Base-by-base conservation (phyloP, 2,329 filamentous ascomycete species). In the Ophiostoma sp. region DNA sequence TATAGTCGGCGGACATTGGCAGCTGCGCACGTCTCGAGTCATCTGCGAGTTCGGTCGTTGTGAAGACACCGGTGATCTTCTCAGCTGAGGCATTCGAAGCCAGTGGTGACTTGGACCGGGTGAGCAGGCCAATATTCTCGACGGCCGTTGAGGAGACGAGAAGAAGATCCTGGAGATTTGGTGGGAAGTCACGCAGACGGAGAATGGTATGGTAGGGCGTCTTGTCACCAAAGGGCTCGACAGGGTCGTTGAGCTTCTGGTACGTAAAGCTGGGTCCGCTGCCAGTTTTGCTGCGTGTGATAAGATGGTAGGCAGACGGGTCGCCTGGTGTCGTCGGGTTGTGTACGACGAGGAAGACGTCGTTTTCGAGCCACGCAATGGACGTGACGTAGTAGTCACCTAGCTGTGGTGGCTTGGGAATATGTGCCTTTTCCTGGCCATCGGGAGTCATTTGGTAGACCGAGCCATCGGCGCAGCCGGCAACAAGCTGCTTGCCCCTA, bases 401-500 rank as follows among this genome's bases (percentile, higher is more conserved):
- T 8, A 96, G 78, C 73, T 87, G 87, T 6, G 93, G 90, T 2
- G 95, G 93, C 74, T 89, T 89, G 31, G 95, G 94, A 64, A 99
- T 93, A 70, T 91, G 87, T 48, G 87, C 94, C 82, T 95, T 96
- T 36, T 88, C 86, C 55, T 87, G 87, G 64, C 95, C 95, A 77
- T 93, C 89, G 0, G 92, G 93, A 8, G 93, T 94, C 88, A 98
- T 91, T 81, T 98, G 95, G 72, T 88, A 88, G 70, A 92, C 90
- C 15, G 90, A 91, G 73, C 96, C 96, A 82, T 98, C 90, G 7
- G 87, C 90, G 77, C 96, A 85, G 19, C 97, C 96, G 77, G 93
- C 95, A 61, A 97, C 91, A 59, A 99, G 85, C 80, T 98, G 95
- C 81, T 97, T 99, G 64, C 96, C 96, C 80, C 91, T 93, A 75